Conservation (phyloP, 2,329 filamentous ascomycete species). For the Huntiella savannae region DNA sequence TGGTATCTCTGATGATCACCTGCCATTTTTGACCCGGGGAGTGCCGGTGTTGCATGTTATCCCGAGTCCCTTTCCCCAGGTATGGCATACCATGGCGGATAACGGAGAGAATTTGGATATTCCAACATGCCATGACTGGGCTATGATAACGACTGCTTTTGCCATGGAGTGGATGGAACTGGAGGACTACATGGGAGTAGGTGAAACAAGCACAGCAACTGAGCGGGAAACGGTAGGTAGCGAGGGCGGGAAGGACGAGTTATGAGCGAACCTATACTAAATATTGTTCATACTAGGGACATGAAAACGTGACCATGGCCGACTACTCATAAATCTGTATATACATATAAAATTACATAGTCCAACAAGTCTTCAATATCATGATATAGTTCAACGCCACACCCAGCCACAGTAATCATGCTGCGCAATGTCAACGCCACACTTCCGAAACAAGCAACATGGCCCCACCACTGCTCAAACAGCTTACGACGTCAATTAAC, state of each 20-base stretch:
- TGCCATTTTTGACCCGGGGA: constrained; percentile 73
- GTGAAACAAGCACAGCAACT: background rate
- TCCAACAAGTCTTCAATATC: too few relatives aligned
- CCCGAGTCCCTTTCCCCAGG: constrained; percentile 56
- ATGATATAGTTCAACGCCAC: too few relatives aligned
- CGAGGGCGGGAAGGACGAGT: constrained; percentile 17
- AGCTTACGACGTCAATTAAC: constrained; percentile 1
- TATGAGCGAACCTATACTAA: background rate
- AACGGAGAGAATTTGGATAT: constrained; percentile 70
- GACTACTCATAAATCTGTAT: too few relatives aligned
- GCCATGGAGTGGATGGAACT: constrained; percentile 84
- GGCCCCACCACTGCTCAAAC: too few relatives aligned
- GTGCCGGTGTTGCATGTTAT: constrained; percentile 85
- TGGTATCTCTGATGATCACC: constrained; percentile 63
- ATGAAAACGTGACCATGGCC: too few relatives aligned
- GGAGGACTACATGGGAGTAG: constrained; percentile 18
- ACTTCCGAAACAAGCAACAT: too few relatives aligned
- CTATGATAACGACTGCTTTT: constrained; percentile 65
- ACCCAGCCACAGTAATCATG: too few relatives aligned
- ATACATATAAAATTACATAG: too few relatives aligned
- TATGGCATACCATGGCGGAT: constrained; percentile 78
- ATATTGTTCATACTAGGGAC: too few relatives aligned
- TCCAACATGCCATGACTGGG: constrained; percentile 71
- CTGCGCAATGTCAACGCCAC: too few relatives aligned
- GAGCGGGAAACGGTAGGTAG: constrained; percentile 21